Base-by-base conservation (phyloP, 2,329 filamentous ascomycete genomes). In the Aspergillus uvarum region DNA sequence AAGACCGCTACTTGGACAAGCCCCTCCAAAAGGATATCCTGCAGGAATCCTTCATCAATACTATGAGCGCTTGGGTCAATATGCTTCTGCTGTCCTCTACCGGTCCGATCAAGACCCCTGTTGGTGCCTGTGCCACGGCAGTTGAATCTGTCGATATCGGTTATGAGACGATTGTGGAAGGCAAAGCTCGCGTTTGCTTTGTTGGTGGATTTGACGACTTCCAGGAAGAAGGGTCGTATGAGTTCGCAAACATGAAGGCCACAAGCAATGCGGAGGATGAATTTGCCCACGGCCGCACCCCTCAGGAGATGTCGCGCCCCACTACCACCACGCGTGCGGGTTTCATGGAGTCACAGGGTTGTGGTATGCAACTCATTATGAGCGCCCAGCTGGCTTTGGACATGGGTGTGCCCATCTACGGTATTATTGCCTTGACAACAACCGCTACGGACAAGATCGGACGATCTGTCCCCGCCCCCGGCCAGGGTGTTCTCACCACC, bases 191-290 rank as follows among this genome's bases (percentile, higher is more conserved):
- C 55, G 87, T 99, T 72, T 98, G 94, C 84, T 89, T 99, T 67
- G 96, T 99, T 61, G 95, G 95, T 85, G 95, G 95, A 68, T 98
- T 99, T 73, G 95, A 99, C 81, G 96, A 99, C 80, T 97, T 99
- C 82, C 92, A 96, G 72, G 95, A 99, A 80, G 95, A 99, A 80
- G 96, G 95, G 55, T 99, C 95, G 1, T 99, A 97, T 74, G 95
- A 99, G 79, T 99, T 99, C 76, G 95, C 95, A 83, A 99, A 99
- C 83, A 99, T 99, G 95, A 96, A 96, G 81, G 95, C 95, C 61
- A 99, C 95, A 58, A 97, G 93, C 85, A 99, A 98, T 74, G 93
- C 94, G 26, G 90, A 97, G 63, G 93, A 98, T 68, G 96, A 99
- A 77, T 91, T 99, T 69, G 92, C 88, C 10, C 95, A 98, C 72